Base-by-base conservation (phyloP, 2,329 filamentous ascomycete genomes). In the Colletotrichum godetiae region DNA sequence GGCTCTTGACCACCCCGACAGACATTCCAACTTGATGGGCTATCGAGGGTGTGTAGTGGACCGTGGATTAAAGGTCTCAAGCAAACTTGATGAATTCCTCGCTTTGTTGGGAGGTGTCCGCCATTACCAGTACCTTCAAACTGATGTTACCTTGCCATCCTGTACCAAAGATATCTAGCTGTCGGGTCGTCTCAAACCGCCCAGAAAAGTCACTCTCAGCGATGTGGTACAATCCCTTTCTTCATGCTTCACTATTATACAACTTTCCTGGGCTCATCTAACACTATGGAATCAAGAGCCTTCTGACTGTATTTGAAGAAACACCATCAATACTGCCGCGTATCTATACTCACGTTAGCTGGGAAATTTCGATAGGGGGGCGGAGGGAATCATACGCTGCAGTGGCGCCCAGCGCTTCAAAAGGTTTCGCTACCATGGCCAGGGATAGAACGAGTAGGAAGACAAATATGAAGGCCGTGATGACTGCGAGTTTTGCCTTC, bases 341-440 rank as follows among this genome's bases (percentile, higher is more conserved):
- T 49, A 49, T 49, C 42, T 49, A 49, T 2, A 2, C 3, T 49
- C 42, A 3, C 4, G 19, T 49, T 22, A 49, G 42, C 1, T 7
- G n/a, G n/a, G 8, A 1, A 4, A 4, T 8, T 49, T 49, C 0
- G 0, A 4, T 19, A n/a, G 0, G 19, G 42, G 0, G 3, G 4
- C 8, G 11, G 19, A n/a, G 1, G 1, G 0, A 4, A 22, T n/a
- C 42, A 4, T 49, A 49, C 42, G 42, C 42, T 1, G 42, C 42
- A 4, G 19, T 49, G 4, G 42, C 42, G 0, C 42, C 42, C 3
- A 49, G 8, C 5, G 42, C 42, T 2, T 49, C 42, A 2, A 49
- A 49, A n/a, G 42, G 42, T 2, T 49, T 49, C 0, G 42, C 42
- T 0, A 49, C 42, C 42, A 49, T 49, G 3, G 42, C 42, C 0